A percentile compares a stretch with the other conserved stretches of the same genome.
phyloP scores from a whole-genome alignment of 1,284 basidiomycete genomes.

The Pseudozyma hubeiensis region DNA sequence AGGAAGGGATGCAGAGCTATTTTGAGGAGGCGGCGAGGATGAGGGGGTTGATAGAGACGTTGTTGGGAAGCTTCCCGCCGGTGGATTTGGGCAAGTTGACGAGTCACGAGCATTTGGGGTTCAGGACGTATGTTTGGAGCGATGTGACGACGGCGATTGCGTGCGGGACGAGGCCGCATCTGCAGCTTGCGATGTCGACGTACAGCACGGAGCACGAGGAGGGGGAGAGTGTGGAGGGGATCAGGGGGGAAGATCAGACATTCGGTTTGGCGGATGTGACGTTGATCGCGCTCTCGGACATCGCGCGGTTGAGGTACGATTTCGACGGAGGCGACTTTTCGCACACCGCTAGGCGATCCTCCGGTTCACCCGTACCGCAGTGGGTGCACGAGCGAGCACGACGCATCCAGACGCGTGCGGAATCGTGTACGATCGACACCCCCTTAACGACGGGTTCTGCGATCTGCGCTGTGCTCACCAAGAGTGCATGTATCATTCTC shows the following conservation, averaged over 20 bases:
- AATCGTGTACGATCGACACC: conserved; percentile 19
- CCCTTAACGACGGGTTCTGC: conserved; percentile 22
- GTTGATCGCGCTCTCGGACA: conserved; percentile 40
- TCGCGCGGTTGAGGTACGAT: conserved; percentile 34
- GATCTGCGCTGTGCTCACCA: conserved; percentile 37
- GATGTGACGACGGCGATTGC: conserved; percentile 38
- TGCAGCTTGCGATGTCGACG: conserved; percentile 31
- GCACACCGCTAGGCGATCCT: conserved; percentile 11
- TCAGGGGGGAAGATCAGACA: conserved; percentile 4
- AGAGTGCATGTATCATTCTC: conserved; percentile 29
- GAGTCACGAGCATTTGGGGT: conserved; percentile 30
- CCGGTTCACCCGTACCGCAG: conserved; percentile 22
- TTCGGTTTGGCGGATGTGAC: conserved; percentile 28
- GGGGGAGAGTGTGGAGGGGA: background rate
- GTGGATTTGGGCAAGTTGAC: conserved; percentile 31
- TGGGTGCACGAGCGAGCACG: conserved; percentile 38
- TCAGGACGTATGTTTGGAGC: conserved; percentile 40
- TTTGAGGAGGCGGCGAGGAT: conserved; percentile 36
- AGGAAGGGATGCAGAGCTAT: conserved; percentile 40
- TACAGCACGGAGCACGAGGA: conserved; percentile 1
- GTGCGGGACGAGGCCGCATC: conserved; percentile 35
- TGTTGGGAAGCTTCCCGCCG: conserved; percentile 32
- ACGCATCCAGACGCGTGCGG: conserved; percentile 21
- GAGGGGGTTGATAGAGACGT: conserved; percentile 25
- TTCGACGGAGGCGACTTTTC: conserved; percentile 37